These are phyloP conservation scores for Ceratocystis destructans DNA, from an alignment of 2,329 filamentous ascomycete species.

Conservation along the genomic window DNA sequence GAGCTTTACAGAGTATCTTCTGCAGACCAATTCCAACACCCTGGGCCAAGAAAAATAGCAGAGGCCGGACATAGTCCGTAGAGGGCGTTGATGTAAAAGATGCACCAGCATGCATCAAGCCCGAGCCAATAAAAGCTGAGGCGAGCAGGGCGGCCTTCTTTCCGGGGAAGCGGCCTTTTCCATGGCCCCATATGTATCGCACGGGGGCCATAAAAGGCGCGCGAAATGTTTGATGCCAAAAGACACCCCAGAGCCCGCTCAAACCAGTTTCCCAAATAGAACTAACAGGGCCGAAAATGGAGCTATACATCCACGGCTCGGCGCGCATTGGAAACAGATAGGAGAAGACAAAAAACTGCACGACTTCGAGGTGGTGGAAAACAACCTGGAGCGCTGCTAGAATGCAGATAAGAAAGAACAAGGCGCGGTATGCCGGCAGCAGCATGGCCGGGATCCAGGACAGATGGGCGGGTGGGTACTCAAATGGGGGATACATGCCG, in stretches of 20 bases:
- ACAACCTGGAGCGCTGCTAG: conserved; percentile 46
- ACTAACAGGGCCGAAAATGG: conserved; percentile 40
- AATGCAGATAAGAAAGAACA: conserved; percentile 43
- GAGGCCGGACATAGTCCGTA: conserved; percentile 38
- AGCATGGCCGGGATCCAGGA: conserved; percentile 30
- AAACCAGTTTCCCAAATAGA: conserved; percentile 56
- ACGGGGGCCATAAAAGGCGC: conserved; percentile 52
- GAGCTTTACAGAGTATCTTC: conserved; percentile 23
- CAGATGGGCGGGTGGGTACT: conserved; percentile 33
- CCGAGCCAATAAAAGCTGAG: conserved; percentile 52
- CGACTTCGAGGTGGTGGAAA: conserved; percentile 46
- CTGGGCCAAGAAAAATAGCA: conserved; percentile 61
- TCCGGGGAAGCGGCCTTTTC: conserved; percentile 24
- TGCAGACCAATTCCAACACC: conserved; percentile 53
- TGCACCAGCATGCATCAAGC: conserved; percentile 55
- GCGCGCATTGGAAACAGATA: conserved; percentile 38
- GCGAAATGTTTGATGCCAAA: conserved; percentile 88
- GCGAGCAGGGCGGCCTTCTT: conserved; percentile 25
- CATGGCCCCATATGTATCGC: conserved; percentile 31
- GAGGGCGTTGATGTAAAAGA: conserved; percentile 50
- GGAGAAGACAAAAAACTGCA: conserved; percentile 37
- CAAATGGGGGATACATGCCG: conserved; percentile 6
- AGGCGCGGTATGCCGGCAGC: conserved; percentile 42
- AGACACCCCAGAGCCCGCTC: conserved; percentile 67
- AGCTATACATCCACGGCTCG: conserved; percentile 40